Base-by-base conservation (phyloP, 495 filamentous ascomycete species). In the Penicillium malachiteum region DNA sequence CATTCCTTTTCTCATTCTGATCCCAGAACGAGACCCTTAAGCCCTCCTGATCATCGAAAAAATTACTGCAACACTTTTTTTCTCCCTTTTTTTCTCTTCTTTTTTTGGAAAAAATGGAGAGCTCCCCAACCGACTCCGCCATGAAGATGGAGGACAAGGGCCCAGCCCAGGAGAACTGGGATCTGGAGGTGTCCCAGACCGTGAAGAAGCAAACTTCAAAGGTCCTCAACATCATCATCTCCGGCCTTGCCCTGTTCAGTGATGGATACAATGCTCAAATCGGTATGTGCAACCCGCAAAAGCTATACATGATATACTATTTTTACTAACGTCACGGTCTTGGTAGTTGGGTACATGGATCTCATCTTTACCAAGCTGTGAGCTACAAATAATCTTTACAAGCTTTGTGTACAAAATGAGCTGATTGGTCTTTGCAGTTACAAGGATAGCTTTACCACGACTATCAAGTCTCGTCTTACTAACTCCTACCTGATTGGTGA, bases 201-300 rank as follows among this genome's bases (percentile, higher is more conserved):
- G 44, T 31, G 32, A 45, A 50, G 33, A 62, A 26, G 21, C 21
- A 54, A 31, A 48, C 37, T 41, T 64, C 58, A 0, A 63, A 67
- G 11, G 39, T 69, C 8, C 46, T 77, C 16, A 73, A 69, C 37
- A 70, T 74, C 8, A 30, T 75, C 14, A 57, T 75, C 13, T 56
- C 71, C 0, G 73, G 74, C 0, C 34, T 74, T 14, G 74, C 71
- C 13, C 63, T 77, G 1, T 72, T 74, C 58, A 69, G 66, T 32
- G 75, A 78, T 63, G 75, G 75, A 10, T 78, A 76, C 61, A 76
- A 75, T 56, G 71, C 67, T 13, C 69, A 75, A 48, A 71, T 74
- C 47, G 68, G 68, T 71, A 40, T 32, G 60, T 37, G 10, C 1
- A 47, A 42, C 6, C 13, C 30, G 11, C 3, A 33, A 12, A 13